phyloP scores from a whole-genome alignment of 176 grass and related monocot genomes.

The Rhynchospora breviuscula region DNA sequence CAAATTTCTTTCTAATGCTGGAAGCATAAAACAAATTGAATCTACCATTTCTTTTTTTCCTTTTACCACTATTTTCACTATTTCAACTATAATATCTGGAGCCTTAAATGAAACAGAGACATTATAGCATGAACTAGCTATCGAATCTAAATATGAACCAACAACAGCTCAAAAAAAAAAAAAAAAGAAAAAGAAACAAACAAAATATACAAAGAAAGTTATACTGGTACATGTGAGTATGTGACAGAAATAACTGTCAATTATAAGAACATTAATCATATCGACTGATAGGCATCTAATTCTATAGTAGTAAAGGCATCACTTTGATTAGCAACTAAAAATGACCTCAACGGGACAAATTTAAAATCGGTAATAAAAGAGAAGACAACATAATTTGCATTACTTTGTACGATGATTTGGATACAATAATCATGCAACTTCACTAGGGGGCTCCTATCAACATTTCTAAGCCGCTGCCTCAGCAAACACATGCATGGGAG shows the following conservation, averaged over 20 bases:
- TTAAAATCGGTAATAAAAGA: background rate
- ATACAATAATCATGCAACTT: background rate
- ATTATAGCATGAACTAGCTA: background rate
- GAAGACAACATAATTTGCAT: background rate
- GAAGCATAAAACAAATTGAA: background rate
- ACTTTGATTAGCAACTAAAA: background rate
- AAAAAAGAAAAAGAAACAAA: background rate
- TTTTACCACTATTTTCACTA: background rate
- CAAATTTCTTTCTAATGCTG: background rate
- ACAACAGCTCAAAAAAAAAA: background rate
- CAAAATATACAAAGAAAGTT: too few species aligned
- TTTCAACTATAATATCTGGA: background rate
- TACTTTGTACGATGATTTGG: background rate
- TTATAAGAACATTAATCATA: too few species aligned
- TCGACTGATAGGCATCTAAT: background rate
- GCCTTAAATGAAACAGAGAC: background rate
- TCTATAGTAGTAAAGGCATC: background rate
- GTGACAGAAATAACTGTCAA: too few species aligned
- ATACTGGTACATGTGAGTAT: too few species aligned
- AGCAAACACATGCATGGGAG: background rate
- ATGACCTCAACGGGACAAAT: background rate
- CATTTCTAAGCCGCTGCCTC: constrained; percentile 2
- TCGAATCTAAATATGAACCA: background rate
- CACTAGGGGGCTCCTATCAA: constrained; percentile 6
- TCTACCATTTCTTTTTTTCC: background rate